Conservation (phyloP, 192 early-diverging fungal genomes). For the Phycomyces blakesleeanus region DNA sequence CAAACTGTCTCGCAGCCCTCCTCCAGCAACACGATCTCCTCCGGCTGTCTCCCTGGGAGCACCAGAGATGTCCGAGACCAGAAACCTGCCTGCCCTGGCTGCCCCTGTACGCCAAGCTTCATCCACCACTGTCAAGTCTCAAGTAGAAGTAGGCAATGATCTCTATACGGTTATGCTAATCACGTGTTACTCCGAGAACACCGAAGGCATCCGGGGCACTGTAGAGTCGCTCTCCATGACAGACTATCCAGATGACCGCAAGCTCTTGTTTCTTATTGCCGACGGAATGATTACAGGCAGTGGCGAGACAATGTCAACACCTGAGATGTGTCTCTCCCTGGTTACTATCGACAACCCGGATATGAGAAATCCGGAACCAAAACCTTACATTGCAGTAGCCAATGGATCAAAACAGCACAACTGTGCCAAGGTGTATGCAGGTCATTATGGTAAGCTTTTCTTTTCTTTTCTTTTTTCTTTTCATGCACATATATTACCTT, state of each 20-base stretch:
- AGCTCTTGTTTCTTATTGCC: slow-evolving; percentile 80
- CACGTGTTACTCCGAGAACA: slow-evolving; percentile 92
- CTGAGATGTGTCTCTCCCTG: slow-evolving; percentile 76
- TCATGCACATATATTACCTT: too few species aligned
- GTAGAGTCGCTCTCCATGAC: slow-evolving; percentile 82
- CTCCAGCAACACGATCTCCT: slow-evolving; percentile 14
- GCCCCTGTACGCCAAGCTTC: slow-evolving; percentile 4
- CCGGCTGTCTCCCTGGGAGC: background rate
- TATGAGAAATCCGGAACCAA: slow-evolving; percentile 60
- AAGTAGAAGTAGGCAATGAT: slow-evolving; percentile 57
- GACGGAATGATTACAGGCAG: slow-evolving; percentile 92
- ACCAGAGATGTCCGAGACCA: slow-evolving; percentile 9
- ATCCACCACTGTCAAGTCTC: slow-evolving; percentile 7
- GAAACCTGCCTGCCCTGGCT: background rate
- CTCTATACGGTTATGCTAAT: slow-evolving; percentile 79
- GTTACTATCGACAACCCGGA: slow-evolving; percentile 61
- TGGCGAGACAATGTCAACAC: slow-evolving; percentile 73
- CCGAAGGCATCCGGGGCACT: slow-evolving; percentile 73
- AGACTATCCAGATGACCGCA: slow-evolving; percentile 85
- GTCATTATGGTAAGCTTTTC: slow-evolving; percentile 55
- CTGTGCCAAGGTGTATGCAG: slow-evolving; percentile 74
- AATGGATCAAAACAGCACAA: slow-evolving; percentile 75
- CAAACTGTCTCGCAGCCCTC: slow-evolving; percentile 38
- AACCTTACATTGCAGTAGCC: slow-evolving; percentile 76
- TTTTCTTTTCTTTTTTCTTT: too few species aligned